phyloP scores from a whole-genome alignment of 306 rosid genomes.

The Prinsepia uniflora region DNA sequence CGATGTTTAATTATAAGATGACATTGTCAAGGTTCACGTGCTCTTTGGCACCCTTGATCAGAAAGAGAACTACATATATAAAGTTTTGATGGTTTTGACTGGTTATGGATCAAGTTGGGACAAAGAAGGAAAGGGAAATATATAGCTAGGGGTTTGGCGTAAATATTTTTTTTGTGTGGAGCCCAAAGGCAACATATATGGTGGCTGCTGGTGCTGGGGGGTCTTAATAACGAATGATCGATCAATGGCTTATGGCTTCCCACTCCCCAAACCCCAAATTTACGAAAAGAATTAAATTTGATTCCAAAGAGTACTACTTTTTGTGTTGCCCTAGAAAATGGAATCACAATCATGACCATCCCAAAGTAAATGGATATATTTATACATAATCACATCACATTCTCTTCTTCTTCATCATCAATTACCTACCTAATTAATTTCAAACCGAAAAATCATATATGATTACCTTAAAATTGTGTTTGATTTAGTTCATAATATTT shows the following conservation, averaged over 20 bases:
- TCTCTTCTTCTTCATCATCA: neutral
- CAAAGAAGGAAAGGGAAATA: neutral
- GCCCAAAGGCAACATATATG: constrained; percentile 19
- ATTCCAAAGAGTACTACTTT: constrained; percentile 26
- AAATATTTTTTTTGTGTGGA: constrained; percentile 15
- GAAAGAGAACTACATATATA: neutral
- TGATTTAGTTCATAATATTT: too few species aligned
- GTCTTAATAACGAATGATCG: too few species aligned
- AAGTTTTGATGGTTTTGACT: neutral
- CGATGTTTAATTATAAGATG: too few species aligned
- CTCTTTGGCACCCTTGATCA: too few species aligned
- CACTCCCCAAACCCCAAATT: neutral
- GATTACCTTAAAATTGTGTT: too few species aligned
- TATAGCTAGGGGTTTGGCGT: neutral
- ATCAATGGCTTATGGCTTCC: neutral
- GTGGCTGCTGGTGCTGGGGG: constrained; percentile 18
- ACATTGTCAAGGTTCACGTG: too few species aligned
- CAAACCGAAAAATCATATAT: too few species aligned
- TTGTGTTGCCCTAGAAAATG: constrained; percentile 34
- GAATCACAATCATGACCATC: constrained; percentile 33
- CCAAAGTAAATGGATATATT: constrained; percentile 16
- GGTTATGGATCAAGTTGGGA: neutral
- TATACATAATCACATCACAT: constrained; percentile 13
- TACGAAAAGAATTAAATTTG: constrained; percentile 16
- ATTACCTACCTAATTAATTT: too few species aligned